phyloP scores from a whole-genome alignment of 176 grass and related monocot genomes.

The Aegilops sharonensis region DNA sequence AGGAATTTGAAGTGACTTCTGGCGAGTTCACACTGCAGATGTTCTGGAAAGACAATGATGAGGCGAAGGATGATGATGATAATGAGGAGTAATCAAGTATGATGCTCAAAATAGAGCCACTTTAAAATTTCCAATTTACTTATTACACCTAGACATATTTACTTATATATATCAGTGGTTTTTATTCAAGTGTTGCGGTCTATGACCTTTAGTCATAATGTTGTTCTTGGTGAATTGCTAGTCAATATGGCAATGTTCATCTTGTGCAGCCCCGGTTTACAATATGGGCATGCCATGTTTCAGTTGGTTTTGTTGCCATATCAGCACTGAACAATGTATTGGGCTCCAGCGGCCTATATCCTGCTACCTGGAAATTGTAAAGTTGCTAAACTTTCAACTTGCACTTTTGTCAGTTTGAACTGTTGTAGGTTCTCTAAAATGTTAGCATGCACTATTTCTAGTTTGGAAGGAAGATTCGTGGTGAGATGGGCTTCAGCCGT shows the following conservation, averaged over 20 bases:
- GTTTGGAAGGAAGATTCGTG: no score
- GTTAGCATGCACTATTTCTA: no score
- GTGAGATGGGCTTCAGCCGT: no score
- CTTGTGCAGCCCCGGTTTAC: background rate
- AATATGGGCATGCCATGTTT: constrained; percentile 21
- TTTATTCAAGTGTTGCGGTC: background rate
- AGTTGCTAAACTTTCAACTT: background rate
- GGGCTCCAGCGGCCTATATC: background rate
- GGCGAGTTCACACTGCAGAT: background rate
- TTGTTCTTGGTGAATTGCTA: constrained; percentile 13
- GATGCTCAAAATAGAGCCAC: background rate
- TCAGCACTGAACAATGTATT: constrained; percentile 22
- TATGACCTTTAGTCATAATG: background rate
- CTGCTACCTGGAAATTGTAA: background rate
- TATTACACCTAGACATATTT: background rate
- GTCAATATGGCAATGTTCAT: background rate
- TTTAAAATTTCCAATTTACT: constrained; percentile 6
- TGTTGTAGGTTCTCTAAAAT: no score
- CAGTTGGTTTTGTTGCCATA: background rate
- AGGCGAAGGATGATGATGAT: background rate
- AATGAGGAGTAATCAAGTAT: background rate
- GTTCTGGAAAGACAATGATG: background rate
- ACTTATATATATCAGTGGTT: background rate
- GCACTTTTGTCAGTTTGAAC: no score
- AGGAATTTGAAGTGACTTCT: background rate